phyloP scores from a whole-genome alignment of 441 rosid species.

The Gossypium laxum region DNA sequence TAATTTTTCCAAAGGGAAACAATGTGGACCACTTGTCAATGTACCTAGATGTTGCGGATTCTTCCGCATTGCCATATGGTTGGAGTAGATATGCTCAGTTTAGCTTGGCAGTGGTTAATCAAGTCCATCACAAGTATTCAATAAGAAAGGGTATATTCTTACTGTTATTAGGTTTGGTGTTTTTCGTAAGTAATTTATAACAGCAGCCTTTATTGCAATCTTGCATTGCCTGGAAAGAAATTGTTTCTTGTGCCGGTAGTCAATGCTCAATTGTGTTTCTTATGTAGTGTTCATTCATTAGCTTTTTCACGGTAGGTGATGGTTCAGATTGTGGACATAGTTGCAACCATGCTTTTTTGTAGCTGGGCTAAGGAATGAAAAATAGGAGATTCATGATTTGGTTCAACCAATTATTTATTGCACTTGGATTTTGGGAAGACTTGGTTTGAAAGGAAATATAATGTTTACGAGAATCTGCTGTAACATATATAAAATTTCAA shows the following conservation, averaged over 20 bases:
- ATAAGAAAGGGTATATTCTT: conserved; percentile 56
- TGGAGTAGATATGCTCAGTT: conserved; percentile 94
- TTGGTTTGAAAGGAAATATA: neutral
- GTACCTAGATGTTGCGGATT: conserved; percentile 89
- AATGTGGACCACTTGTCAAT: conserved; percentile 86
- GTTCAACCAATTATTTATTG: neutral
- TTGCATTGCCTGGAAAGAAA: neutral
- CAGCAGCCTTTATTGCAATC: neutral
- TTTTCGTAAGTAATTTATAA: neutral
- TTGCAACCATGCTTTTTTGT: neutral
- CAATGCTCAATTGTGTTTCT: neutral
- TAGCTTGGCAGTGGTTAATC: conserved; percentile 74
- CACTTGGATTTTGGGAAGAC: neutral
- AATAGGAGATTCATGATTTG: neutral
- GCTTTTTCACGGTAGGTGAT: neutral
- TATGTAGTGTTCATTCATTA: neutral
- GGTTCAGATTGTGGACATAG: neutral
- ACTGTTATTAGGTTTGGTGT: neutral
- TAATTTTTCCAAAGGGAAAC: conserved; percentile 88
- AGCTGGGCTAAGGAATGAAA: neutral
- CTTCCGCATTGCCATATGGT: conserved; percentile 60
- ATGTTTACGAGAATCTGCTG: neutral
- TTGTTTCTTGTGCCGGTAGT: neutral
- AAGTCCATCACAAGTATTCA: conserved; percentile 51
- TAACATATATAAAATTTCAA: neutral